Evolutionary conservation across 2,329 filamentous ascomycete genomes (phyloP).

Genomic region (Xylaria polymorpha): DNA sequence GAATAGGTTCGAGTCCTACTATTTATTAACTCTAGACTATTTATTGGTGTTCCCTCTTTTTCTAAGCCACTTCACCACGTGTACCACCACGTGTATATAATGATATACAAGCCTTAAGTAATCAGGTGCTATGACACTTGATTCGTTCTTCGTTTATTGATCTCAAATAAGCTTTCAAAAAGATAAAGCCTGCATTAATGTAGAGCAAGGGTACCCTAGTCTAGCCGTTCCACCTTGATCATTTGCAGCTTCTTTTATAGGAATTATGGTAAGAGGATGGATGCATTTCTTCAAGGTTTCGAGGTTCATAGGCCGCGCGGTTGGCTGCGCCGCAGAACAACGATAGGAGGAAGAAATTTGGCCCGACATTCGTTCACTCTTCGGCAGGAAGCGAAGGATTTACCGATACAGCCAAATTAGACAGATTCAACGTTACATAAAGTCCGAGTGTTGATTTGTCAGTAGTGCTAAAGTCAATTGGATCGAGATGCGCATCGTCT

Average conservation of each 20-base stretch:
- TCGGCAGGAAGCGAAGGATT: neutral
- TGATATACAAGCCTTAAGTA: neutral
- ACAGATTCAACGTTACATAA: neutral
- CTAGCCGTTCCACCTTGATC: neutral
- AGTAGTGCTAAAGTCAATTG: neutral
- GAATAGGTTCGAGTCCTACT: too few relatives aligned
- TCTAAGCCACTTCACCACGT: too few relatives aligned
- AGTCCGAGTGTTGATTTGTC: constrained; percentile 6
- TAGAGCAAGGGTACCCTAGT: constrained; percentile 10
- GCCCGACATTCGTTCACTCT: neutral
- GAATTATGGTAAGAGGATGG: neutral
- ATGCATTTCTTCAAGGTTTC: neutral
- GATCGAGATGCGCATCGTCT: neutral
- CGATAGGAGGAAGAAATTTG: neutral
- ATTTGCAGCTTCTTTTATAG: constrained; percentile 1
- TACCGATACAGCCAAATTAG: neutral
- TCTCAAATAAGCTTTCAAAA: neutral
- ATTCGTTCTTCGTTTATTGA: neutral
- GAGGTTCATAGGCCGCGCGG: neutral
- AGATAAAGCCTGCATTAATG: neutral
- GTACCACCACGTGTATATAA: neutral
- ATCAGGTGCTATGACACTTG: neutral
- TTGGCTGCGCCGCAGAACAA: neutral
- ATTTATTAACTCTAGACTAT: too few relatives aligned
- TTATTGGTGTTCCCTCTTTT: too few relatives aligned